Percentiles rank a stretch among this genome's conserved stretches.
These are phyloP conservation scores for Boletus calvinii DNA, from an alignment of 1,284 basidiomycete genomes.

Conservation along the genomic window DNA sequence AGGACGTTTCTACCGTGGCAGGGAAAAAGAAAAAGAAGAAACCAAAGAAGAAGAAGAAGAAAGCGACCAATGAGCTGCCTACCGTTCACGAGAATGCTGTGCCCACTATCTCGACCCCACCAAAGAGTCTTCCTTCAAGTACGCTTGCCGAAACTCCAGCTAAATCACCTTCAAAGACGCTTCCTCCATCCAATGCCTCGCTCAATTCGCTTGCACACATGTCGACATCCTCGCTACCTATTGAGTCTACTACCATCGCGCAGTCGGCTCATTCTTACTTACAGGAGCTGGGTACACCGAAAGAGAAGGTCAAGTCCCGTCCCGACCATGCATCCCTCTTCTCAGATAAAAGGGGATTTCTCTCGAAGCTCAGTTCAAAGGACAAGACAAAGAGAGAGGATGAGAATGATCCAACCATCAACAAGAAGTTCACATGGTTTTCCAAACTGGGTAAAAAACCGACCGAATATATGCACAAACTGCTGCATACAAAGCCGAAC, in stretches of 20 bases:
- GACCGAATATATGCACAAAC: slow-evolving; percentile 56
- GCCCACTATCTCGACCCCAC: slow-evolving; percentile 19
- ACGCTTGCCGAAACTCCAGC: slow-evolving; percentile 19
- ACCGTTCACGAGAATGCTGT: slow-evolving; percentile 20
- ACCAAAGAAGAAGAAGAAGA: slow-evolving; percentile 73
- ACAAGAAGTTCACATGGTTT: slow-evolving; percentile 53
- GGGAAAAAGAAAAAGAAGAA: slow-evolving; percentile 70
- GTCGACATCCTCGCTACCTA: slow-evolving; percentile 47
- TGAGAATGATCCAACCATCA: slow-evolving; percentile 34
- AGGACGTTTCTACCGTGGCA: slow-evolving; percentile 28
- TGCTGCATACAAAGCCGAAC: slow-evolving; percentile 56
- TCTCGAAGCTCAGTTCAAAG: slow-evolving; percentile 47
- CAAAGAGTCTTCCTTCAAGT: slow-evolving; percentile 20
- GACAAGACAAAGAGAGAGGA: slow-evolving; percentile 40
- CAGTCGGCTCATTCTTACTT: slow-evolving; percentile 72
- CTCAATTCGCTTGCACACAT: slow-evolving; percentile 33
- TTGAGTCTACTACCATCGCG: slow-evolving; percentile 48
- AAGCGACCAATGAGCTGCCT: slow-evolving; percentile 35
- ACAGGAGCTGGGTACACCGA: slow-evolving; percentile 47
- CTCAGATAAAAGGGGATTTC: slow-evolving; percentile 48
- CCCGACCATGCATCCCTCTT: slow-evolving; percentile 53
- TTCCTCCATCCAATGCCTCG: slow-evolving; percentile 22
- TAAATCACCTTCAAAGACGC: slow-evolving; percentile 18
- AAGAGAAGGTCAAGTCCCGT: slow-evolving; percentile 69
- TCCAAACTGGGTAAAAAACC: slow-evolving; percentile 58